phyloP scores from a whole-genome alignment of 148 eudicot species.

The Talinum fruticosum region DNA sequence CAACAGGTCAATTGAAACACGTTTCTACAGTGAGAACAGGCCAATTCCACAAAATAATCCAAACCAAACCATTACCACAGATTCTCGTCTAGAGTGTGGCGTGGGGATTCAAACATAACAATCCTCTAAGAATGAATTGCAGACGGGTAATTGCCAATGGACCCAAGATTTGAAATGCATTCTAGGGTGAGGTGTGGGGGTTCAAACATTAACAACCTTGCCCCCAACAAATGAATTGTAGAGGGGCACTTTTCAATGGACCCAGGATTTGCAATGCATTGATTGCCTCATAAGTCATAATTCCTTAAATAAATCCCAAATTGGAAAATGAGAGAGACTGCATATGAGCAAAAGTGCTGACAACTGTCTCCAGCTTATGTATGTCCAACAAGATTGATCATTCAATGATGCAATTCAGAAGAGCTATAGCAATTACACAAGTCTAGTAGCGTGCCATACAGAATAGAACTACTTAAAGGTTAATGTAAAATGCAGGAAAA shows the following conservation, averaged over 20 bases:
- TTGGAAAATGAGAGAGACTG: not conserved
- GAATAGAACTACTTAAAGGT: not conserved
- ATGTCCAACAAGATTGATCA: not conserved
- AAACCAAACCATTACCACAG: not conserved
- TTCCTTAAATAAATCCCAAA: not conserved
- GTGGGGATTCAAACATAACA: not conserved
- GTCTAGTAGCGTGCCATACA: not conserved
- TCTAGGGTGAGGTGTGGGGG: not conserved
- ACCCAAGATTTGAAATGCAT: not conserved
- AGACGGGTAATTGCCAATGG: not conserved
- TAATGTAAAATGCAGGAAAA: conserved; percentile 3
- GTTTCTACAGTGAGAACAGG: conserved; percentile 7
- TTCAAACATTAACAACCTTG: not conserved
- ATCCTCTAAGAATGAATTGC: not conserved
- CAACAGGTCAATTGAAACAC: conserved; percentile 15
- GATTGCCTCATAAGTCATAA: not conserved
- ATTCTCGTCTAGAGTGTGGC: not conserved
- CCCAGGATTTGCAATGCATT: not conserved
- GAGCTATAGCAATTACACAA: not conserved
- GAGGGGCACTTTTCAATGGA: not conserved
- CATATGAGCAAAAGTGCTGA: not conserved
- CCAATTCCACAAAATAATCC: not conserved
- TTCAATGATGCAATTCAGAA: conserved; percentile 8
- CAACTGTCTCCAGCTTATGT: not conserved
- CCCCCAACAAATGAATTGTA: not conserved